phyloP scores from a whole-genome alignment of 768 basidiomycete genomes.

The Rhizopogon sp. region DNA sequence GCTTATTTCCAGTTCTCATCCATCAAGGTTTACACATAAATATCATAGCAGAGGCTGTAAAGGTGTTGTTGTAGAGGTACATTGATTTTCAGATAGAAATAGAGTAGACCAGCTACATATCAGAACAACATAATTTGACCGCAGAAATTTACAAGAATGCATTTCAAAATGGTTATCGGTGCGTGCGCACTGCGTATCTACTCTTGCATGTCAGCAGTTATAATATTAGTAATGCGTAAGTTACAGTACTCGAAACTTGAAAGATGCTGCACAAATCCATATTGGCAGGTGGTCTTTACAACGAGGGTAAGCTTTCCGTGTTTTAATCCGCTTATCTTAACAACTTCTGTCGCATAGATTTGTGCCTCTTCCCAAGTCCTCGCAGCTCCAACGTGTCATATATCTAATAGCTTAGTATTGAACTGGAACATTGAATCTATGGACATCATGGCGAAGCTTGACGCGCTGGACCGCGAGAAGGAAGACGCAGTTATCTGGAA shows the following conservation, averaged over 20 bases:
- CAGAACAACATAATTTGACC: too few relatives aligned
- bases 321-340: not conserved
- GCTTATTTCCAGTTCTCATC: constrained; percentile 72
- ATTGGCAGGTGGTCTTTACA: constrained; percentile 79
- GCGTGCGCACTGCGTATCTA: not conserved
- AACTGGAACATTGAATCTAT: constrained; percentile 38
- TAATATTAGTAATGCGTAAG: too few relatives aligned
- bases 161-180: constrained; percentile 7
- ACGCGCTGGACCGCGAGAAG: constrained; percentile 39
- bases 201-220: too few relatives aligned
- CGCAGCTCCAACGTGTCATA: constrained; percentile 35
- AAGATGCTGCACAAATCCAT: constrained; percentile 67
- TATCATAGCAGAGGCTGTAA: not conserved
- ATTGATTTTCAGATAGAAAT: too few relatives aligned
- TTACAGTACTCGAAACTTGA: constrained; percentile 46
- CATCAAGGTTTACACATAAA: constrained; percentile 45
- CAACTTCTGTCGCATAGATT: constrained; percentile 23
- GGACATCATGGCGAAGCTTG: constrained; percentile 43
- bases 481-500: constrained; percentile 46
- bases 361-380: constrained; percentile 46
- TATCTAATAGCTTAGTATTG: constrained; percentile 39
- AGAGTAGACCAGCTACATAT: too few relatives aligned
- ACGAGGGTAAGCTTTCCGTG: constrained; percentile 42
- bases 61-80: too few relatives aligned
- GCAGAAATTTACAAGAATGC: constrained; percentile 8